Percentiles rank a stretch among this genome's conserved stretches.
These are phyloP conservation scores for Leccinum imitatum DNA, from an alignment of 768 basidiomycete species.

Conservation along the genomic window DNA sequence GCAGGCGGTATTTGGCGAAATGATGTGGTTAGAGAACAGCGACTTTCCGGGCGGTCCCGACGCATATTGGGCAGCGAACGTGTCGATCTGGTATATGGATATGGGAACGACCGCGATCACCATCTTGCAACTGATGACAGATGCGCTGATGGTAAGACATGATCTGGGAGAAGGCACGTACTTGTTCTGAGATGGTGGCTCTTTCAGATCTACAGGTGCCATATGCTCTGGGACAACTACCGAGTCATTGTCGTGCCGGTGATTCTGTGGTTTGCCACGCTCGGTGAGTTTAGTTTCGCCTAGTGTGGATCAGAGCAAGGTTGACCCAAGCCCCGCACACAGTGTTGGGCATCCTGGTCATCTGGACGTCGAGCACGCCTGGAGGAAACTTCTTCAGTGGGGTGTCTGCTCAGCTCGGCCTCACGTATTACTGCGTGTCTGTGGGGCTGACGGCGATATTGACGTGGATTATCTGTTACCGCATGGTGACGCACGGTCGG, in stretches of 20 bases:
- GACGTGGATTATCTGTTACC: conserved; percentile 21
- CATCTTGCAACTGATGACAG: conserved; percentile 36
- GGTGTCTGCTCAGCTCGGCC: conserved; percentile 12
- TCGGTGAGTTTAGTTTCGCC: conserved; percentile 20
- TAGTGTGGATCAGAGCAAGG: neutral
- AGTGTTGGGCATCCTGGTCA: conserved; percentile 21
- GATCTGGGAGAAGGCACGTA: neutral
- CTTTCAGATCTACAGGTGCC: conserved; percentile 41
- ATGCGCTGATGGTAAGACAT: conserved; percentile 38
- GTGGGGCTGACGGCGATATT: conserved; percentile 23
- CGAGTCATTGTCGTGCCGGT: conserved; percentile 19
- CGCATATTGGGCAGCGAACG: conserved; percentile 31
- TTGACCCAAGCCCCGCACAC: conserved; percentile 1
- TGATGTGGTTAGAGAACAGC: conserved; percentile 37
- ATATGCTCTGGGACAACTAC: conserved; percentile 30
- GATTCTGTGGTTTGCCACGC: conserved; percentile 23
- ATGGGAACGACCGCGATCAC: conserved; percentile 30
- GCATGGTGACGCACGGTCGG: conserved; percentile 15
- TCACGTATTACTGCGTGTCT: conserved; percentile 22
- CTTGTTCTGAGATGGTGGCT: conserved; percentile 2
- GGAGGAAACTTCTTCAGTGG: conserved; percentile 21
- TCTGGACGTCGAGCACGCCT: conserved; percentile 17
- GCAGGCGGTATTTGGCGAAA: conserved; percentile 32
- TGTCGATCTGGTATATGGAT: conserved; percentile 31
- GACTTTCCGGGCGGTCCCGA: conserved; percentile 36